Evolutionary conservation across 257 asterid genomes (phyloP), one percentile per base, ranked within the genome.

Genomic region (Solanum gracilifrons): DNA sequence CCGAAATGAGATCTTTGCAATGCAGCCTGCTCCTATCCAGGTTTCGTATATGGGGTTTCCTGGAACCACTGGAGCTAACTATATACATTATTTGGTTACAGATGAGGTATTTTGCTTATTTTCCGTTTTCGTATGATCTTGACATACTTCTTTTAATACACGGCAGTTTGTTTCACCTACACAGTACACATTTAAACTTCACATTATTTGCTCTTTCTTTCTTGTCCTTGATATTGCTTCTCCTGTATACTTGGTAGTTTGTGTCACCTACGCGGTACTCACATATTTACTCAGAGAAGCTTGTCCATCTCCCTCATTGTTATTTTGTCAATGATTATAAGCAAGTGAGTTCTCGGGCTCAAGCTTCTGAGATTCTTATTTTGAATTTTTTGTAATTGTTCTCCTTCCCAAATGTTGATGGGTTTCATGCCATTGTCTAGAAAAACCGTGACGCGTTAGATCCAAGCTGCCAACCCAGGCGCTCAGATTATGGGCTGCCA

Each of bases 21-120:
- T 97, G 99, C 98, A 93, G 90, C 99, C 99, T 82, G 99, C 99
- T 88, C 99, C 99, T 29, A 94, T 97, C 92, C 99, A 97, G 94
- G 99, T 97, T 88, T 97, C 99, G 25, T 97, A 97, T 80, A 97
- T 97, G 99, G 99, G 99, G 87, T 97, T 97, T 90, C 99, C 99
- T 36, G 99, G 99, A 88, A 97, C 99, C 73, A 97, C 99, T 0
- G 99, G 99, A 90, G 99, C 99, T 9, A 85, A 88, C 89, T 97
- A 97, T 90, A 96, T 97, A 88, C 95, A 97, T 74, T 97, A 97
- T 91, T 92, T 97, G 93, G 99, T 97, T 60, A 92, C 99, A 4
- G 99, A 97, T 89, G 99, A 96, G 99, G 99, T 96, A 87, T 62
- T 32, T 3, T 76, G 13, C 60, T 39, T 76, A n/a, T 76, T 76